Conservation (phyloP, 2,329 filamentous ascomycete species). For the Cryoendolithus antarcticus region DNA sequence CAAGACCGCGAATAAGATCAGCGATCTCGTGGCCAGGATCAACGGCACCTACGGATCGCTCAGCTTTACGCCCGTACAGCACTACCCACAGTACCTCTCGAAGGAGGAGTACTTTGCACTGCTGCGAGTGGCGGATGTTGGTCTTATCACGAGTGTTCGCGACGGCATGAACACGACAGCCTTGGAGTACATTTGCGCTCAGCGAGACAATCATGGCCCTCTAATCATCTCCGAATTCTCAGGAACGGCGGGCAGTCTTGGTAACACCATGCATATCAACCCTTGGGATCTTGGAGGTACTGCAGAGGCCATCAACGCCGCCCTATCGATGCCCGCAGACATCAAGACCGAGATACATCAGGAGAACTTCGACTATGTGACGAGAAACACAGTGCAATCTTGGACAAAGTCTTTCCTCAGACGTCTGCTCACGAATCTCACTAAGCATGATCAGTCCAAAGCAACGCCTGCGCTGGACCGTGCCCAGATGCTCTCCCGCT, state of each 20-base stretch:
- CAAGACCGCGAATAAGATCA: constrained; percentile 78
- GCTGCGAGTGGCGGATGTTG: constrained; percentile 80
- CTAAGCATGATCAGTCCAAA: constrained; percentile 60
- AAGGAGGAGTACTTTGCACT: constrained; percentile 90
- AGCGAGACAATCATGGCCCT: constrained; percentile 74
- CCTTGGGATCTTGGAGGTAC: constrained; percentile 85
- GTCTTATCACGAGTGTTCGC: constrained; percentile 85
- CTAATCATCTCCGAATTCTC: constrained; percentile 95
- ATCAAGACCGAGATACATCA: constrained; percentile 57
- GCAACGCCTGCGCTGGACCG: constrained; percentile 75
- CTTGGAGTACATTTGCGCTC: constrained; percentile 86
- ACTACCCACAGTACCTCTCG: constrained; percentile 85
- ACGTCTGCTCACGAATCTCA: constrained; percentile 67
- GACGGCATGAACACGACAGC: constrained; percentile 98
- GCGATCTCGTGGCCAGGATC: constrained; percentile 80
- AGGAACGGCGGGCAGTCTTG: constrained; percentile 75
- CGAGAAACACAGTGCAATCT: constrained; percentile 69
- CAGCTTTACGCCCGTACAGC: constrained; percentile 80
- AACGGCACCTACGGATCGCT: constrained; percentile 83
- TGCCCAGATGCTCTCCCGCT: constrained; percentile 57
- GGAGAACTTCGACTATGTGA: constrained; percentile 71
- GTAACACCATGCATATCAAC: constrained; percentile 87
- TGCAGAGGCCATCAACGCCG: constrained; percentile 68
- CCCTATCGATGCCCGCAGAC: constrained; percentile 60
- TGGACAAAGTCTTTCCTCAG: constrained; percentile 76